Percentiles rank a stretch among this genome's conserved stretches.
Conservation (phyloP, 2,329 filamentous ascomycete species). For the Fusarium newnesense region DNA sequence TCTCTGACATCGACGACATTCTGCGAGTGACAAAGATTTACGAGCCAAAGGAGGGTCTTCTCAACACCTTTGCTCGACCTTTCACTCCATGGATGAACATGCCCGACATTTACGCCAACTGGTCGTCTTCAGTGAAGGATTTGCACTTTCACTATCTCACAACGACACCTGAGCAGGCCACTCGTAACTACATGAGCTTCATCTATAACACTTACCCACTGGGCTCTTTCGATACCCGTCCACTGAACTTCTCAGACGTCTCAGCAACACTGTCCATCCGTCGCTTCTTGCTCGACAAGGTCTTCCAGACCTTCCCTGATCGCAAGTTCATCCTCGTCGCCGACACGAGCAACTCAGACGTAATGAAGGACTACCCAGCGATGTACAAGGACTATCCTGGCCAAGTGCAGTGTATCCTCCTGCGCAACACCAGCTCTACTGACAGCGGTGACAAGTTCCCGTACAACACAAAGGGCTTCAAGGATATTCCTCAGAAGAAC, state of each 20-base stretch:
- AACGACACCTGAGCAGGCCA: conserved; percentile 81
- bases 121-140: conserved; percentile 72
- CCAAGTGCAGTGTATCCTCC: conserved; percentile 80
- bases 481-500: conserved; percentile 69
- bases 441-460: conserved; percentile 75
- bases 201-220: conserved; percentile 82
- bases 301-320: conserved; percentile 79
- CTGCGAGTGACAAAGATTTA: conserved; percentile 86
- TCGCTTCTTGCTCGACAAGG: conserved; percentile 73
- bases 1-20: conserved; percentile 85
- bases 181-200: conserved; percentile 81
- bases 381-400: conserved; percentile 73
- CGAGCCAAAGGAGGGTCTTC: conserved; percentile 75
- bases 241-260: conserved; percentile 82
- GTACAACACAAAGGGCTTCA: conserved; percentile 78
- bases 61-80: conserved; percentile 79
- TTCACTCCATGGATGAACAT: conserved; percentile 82
- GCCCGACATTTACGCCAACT: conserved; percentile 81
- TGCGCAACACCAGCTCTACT: conserved; percentile 79
- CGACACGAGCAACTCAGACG: conserved; percentile 80
- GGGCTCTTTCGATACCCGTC: conserved; percentile 80
- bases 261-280: conserved; percentile 78
- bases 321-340: conserved; percentile 81
- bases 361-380: conserved; percentile 73
- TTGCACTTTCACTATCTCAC: conserved; percentile 86